These are phyloP conservation scores for Cymodocea nodosa DNA, from an alignment of 116 monocot genomes.

Conservation along the genomic window DNA sequence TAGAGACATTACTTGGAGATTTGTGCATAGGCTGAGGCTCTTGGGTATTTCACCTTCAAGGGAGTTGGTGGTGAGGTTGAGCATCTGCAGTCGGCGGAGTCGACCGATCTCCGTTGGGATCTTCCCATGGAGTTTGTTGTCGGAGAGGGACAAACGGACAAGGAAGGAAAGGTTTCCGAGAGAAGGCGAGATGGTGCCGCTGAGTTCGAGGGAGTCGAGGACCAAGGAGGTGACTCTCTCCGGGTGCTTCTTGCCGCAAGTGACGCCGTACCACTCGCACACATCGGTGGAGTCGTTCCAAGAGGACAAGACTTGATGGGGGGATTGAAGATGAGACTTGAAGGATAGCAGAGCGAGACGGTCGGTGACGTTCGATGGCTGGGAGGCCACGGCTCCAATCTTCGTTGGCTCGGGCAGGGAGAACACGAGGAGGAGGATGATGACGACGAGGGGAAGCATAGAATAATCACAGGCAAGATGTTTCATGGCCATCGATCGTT, in stretches of 20 bases:
- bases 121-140: constrained; percentile 2
- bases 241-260: neutral
- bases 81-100: neutral
- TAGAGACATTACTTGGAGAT: neutral
- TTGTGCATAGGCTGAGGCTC: too few species aligned
- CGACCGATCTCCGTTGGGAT: neutral
- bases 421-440: too few species aligned
- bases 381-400: too few species aligned
- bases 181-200: constrained; percentile 29
- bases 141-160: neutral
- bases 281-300: constrained; percentile 5
- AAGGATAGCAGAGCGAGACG: too few species aligned
- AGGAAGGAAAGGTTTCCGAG: constrained; percentile 18
- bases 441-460: too few species aligned
- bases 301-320: neutral
- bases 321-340: too few species aligned
- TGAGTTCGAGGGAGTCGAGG: neutral
- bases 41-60: too few species aligned
- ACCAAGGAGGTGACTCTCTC: neutral
- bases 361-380: too few species aligned
- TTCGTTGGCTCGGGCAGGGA: too few species aligned
- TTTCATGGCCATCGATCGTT: too few species aligned
- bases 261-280: constrained; percentile 8
- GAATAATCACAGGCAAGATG: too few species aligned
- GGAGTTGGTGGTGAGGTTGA: constrained; percentile 1